Percentiles rank a stretch among this genome's conserved stretches.
Evolutionary conservation across 2,329 filamentous ascomycete species (phyloP).

Genomic region (Penicillium brevicompactum): DNA sequence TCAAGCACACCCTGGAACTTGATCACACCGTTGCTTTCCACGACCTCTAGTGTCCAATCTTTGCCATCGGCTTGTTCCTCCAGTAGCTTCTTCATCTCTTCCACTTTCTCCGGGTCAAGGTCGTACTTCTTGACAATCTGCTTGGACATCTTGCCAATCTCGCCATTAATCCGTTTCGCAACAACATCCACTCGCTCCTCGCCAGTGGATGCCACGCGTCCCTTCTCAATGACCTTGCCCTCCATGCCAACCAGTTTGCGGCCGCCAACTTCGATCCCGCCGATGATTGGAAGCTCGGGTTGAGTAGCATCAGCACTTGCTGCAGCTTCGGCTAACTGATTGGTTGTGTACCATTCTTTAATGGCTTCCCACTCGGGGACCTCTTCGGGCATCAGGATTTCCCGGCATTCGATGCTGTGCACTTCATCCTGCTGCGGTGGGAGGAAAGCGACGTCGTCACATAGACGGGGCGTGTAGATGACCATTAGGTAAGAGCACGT

Average conservation of each 20-base stretch:
- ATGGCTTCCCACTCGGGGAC: constrained; percentile 50
- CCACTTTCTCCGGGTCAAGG: constrained; percentile 67
- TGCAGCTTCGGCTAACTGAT: constrained; percentile 37
- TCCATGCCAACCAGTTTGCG: constrained; percentile 57
- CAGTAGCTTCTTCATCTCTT: constrained; percentile 69
- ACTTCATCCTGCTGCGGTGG: constrained; percentile 77
- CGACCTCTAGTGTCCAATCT: constrained; percentile 78
- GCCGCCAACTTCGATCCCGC: constrained; percentile 62
- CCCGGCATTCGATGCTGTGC: constrained; percentile 74
- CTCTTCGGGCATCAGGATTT: constrained; percentile 65
- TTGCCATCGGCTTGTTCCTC: constrained; percentile 69
- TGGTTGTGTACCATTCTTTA: constrained; percentile 34
- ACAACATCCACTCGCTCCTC: constrained; percentile 52
- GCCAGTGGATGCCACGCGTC: constrained; percentile 57
- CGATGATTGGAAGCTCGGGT: constrained; percentile 50
- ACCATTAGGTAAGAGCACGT: constrained; percentile 95
- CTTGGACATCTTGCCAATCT: constrained; percentile 61
- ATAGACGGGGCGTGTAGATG: constrained; percentile 84
- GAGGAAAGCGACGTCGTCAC: constrained; percentile 81
- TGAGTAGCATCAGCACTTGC: constrained; percentile 5
- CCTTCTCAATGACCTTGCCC: constrained; percentile 59
- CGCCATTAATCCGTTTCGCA: constrained; percentile 62
- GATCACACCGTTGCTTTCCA: constrained; percentile 66
- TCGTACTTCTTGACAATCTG: constrained; percentile 70
- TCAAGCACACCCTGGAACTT: constrained; percentile 74